Conservation (phyloP, 345 rosid genomes). For the Eucalyptus cloeziana region DNA sequence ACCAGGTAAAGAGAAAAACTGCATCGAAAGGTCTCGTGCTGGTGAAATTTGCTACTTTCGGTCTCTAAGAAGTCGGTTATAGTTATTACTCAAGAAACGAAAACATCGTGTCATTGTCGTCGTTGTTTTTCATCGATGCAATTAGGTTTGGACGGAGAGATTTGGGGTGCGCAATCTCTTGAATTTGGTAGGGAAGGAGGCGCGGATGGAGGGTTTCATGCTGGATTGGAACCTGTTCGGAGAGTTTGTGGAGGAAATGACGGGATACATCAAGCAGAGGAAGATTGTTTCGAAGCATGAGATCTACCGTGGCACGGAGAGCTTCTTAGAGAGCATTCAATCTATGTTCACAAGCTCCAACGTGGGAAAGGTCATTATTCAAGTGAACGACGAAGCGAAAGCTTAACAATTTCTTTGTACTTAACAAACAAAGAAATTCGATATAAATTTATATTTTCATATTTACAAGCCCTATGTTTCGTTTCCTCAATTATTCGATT, state of each 20-base stretch:
- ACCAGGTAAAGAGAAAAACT: conserved; percentile 7
- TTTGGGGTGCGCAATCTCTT: conserved; percentile 31
- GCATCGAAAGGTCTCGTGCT: neutral
- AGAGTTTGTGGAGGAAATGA: conserved; percentile 19
- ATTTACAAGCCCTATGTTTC: too few species aligned
- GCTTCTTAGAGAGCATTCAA: conserved; percentile 19
- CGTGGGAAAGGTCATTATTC: conserved; percentile 22
- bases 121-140: neutral
- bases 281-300: conserved; percentile 14
- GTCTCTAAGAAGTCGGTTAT: neutral
- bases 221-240: conserved; percentile 10
- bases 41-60: neutral
- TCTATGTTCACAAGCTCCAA: conserved; percentile 32
- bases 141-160: conserved; percentile 27
- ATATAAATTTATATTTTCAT: too few species aligned
- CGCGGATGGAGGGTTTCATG: conserved; percentile 29
- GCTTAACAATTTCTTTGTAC: neutral
- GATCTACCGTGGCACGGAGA: conserved; percentile 18
- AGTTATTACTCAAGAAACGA: neutral
- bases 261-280: conserved; percentile 6
- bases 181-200: conserved; percentile 33
- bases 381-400: neutral
- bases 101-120: neutral
- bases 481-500: too few species aligned
- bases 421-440: neutral